Percentiles rank a stretch among this genome's conserved stretches.
Evolutionary conservation across 2,329 filamentous ascomycete species (phyloP).

Genomic region (Fusarium coicis): DNA sequence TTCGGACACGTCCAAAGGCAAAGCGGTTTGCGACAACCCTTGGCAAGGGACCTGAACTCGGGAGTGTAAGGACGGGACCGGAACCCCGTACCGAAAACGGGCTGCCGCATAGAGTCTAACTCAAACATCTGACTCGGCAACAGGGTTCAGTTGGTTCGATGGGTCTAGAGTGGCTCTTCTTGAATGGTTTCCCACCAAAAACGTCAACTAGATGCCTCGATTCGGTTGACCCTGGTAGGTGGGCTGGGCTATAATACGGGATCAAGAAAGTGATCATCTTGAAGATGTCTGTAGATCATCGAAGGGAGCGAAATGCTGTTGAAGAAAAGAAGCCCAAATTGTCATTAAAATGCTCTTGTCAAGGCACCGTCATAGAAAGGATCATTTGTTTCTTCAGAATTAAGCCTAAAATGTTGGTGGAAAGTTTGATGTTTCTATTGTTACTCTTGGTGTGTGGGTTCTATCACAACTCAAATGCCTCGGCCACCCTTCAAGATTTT

Average conservation of each 20-base stretch:
- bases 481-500: conserved; percentile 37
- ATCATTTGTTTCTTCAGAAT: neutral
- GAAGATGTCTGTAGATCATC: neutral
- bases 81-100: conserved; percentile 31
- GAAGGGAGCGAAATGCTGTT: neutral
- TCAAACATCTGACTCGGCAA: conserved; percentile 41
- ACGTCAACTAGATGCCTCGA: conserved; percentile 33
- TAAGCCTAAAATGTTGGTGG: conserved; percentile 5
- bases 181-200: conserved; percentile 34
- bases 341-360: neutral
- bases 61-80: conserved; percentile 23
- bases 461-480: conserved; percentile 5
- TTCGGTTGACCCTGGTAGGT: conserved; percentile 36
- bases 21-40: conserved; percentile 17
- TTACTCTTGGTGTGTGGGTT: conserved; percentile 4
- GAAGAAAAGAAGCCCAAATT: neutral
- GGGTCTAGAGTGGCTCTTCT: conserved; percentile 30
- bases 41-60: conserved; percentile 23
- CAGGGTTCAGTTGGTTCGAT: conserved; percentile 42
- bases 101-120: conserved; percentile 36
- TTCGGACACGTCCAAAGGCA: conserved; percentile 14
- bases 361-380: neutral
- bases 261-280: neutral
- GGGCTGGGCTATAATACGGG: neutral
- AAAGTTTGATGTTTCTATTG: conserved; percentile 9